A percentile compares a stretch with the other conserved stretches of the same genome.
Evolutionary conservation across 352 stramenopile genomes (phyloP).

Genomic region (Globisporangium sylvaticum): DNA sequence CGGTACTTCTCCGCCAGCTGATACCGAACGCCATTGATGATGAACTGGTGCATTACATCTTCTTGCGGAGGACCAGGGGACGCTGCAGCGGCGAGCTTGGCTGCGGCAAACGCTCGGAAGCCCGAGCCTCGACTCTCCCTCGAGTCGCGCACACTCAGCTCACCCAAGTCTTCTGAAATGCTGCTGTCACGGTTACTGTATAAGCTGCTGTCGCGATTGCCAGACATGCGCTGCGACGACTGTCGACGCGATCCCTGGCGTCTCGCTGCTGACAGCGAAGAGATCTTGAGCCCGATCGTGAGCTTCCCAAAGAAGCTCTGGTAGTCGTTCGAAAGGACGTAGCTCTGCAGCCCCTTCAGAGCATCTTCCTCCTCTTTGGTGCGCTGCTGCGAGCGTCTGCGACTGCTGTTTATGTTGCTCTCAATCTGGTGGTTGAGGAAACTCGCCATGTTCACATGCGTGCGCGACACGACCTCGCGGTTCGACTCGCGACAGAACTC

Average conservation of each 20-base stretch:
- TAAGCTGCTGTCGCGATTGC: slow-evolving; percentile 28
- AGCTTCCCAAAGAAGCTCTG: slow-evolving; percentile 86
- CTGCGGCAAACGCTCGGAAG: slow-evolving; percentile 42
- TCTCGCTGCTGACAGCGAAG: slow-evolving; percentile 48
- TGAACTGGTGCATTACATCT: slow-evolving; percentile 87
- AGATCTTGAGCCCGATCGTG: slow-evolving; percentile 56
- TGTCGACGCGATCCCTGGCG: slow-evolving; percentile 30
- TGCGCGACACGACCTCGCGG: slow-evolving; percentile 75
- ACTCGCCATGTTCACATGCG: slow-evolving; percentile 78
- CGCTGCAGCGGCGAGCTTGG: slow-evolving; percentile 18
- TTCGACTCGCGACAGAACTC: slow-evolving; percentile 75
- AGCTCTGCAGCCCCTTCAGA: slow-evolving; percentile 44
- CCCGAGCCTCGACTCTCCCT: slow-evolving; percentile 12
- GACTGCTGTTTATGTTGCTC: slow-evolving; percentile 16
- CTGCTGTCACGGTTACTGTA: slow-evolving; percentile 17
- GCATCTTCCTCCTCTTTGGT: slow-evolving; percentile 19
- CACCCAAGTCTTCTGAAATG: not conserved
- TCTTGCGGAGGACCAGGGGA: slow-evolving; percentile 31
- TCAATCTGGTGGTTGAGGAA: slow-evolving; percentile 52
- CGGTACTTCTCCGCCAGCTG: slow-evolving; percentile 84
- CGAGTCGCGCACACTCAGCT: not conserved
- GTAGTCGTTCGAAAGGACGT: slow-evolving; percentile 78
- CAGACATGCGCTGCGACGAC: slow-evolving; percentile 29
- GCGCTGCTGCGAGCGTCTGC: slow-evolving; percentile 7
- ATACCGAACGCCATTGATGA: slow-evolving; percentile 86